Base-by-base conservation (phyloP, 140 eudicot species). In the Erigeron philadelphicus region DNA sequence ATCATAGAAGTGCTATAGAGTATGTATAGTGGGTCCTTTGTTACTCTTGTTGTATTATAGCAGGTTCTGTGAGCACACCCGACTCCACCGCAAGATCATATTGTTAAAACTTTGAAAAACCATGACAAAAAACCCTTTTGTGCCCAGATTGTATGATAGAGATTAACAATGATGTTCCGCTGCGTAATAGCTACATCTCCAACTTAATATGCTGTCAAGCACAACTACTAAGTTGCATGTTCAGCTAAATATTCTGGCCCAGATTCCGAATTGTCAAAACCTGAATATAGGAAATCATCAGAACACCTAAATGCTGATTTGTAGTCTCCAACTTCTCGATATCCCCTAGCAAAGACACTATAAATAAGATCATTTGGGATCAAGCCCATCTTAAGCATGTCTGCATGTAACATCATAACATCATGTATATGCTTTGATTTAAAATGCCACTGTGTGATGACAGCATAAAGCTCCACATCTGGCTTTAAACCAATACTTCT, bases 351-450 rank as follows among this genome's bases (percentile, higher is more conserved):
- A 63, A 88, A 76, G 12, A 84, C 80, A 60, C 76, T 54, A 73
- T 73, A 85, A 49, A 91, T 70, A 18, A 59, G 38, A 13, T 70
- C 71, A 68, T 82, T 75, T n/a, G 87, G 82, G 72, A 82, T 68
- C 45, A 83, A 64, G 23, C 96, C 98, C 72, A 74, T 68, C 82
- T 92, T 92, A 41, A 86, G 60, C 87, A 92, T 84, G 72, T 92
- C 98, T 1, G 93, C 90, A 38, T 88, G 96, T 78, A 92, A 64
- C 98, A 92, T 81, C 88, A 78, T 74, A 62, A 81, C 85, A 76
- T 73, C 68, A 68, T 54, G 42, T 53, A 79, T 62, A 75, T 72
- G 76, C 69, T 80, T 79, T 7, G 75, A 75, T 52, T 68, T 76
- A 64, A 81, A 81, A 79, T 84, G 85, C 70, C 89, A 86, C 65